phyloP scores from a whole-genome alignment of 148 eudicot species.

The Nepenthes gracilis region DNA sequence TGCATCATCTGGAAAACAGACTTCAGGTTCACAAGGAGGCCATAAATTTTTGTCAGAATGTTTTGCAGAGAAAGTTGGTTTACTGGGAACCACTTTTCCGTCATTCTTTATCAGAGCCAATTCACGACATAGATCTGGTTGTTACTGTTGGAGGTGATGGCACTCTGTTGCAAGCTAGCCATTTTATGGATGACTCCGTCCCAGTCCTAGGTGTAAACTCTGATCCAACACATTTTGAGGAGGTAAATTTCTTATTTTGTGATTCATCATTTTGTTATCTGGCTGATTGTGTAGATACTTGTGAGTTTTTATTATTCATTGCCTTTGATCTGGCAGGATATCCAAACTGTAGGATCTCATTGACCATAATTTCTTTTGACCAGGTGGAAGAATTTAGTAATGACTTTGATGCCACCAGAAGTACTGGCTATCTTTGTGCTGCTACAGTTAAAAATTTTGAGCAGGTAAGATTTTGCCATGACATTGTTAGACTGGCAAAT shows the following conservation, averaged over 20 bases:
- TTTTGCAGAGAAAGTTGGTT: slow-evolving; percentile 48
- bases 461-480: slow-evolving; percentile 32
- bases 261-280: neutral
- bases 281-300: no score
- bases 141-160: slow-evolving; percentile 93
- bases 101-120: slow-evolving; percentile 44
- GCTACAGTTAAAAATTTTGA: slow-evolving; percentile 77
- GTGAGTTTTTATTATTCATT: neutral
- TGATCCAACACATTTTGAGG: slow-evolving; percentile 76
- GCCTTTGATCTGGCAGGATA: neutral
- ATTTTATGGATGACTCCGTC: slow-evolving; percentile 64
- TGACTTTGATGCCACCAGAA: slow-evolving; percentile 88
- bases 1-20: slow-evolving; percentile 49
- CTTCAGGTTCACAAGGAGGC: slow-evolving; percentile 67
- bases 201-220: slow-evolving; percentile 93
- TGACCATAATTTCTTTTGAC: neutral
- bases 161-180: slow-evolving; percentile 86
- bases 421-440: slow-evolving; percentile 88
- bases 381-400: slow-evolving; percentile 44
- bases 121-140: slow-evolving; percentile 71
- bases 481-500: neutral
- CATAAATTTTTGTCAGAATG: slow-evolving; percentile 60
- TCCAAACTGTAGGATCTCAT: neutral
- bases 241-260: slow-evolving; percentile 26
- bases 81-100: slow-evolving; percentile 52